Evolutionary conservation across 2,329 filamentous ascomycete species (phyloP), one percentile per base, ranked within the genome.

Genomic region (Alternaria viburni): DNA sequence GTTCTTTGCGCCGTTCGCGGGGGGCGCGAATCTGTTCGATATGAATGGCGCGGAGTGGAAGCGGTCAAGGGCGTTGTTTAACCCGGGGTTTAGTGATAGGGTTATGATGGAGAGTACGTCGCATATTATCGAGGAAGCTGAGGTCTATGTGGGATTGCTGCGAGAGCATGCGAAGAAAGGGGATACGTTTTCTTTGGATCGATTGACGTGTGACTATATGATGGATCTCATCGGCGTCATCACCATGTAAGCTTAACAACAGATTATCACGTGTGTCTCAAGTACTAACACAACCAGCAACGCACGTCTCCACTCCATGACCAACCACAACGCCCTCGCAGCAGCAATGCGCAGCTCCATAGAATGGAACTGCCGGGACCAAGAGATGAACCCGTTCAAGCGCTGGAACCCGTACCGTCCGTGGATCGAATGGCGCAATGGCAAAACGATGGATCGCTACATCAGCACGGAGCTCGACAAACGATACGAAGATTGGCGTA

Each of bases 31-130:
- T 47, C 15, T 74, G 0, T 51, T 74, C 19, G 50, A 62, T 0
- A 73, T 69, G 65, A 65, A 61, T 25, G 63, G 55, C 6, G 17
- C 57, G 1, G 58, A 65, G 23, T 74, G 70, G 69, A 74, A 71
- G 50, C 79, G 84, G 3, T 69, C 65, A 50, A 55, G 70, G 12
- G 43, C 57, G 5, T 44, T 73, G 9, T 75, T 73, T 52, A 73
- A 67, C 15, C 64, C 62, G 2, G 69, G 61, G 1, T 67, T 65
- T 50, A 62, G 61, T 67, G 87, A 28, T 83, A 82, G 65, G 81
- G 84, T 0, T 81, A 85, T 4, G 84, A 70, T 1, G 79, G 78
- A 25, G 77, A 57, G 54, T 6, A 61, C 28, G 21, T 9, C 59
- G n/a, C 59, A 52, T 12, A 62, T 62, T 4, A 46, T 62, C 5